Evolutionary conservation across 805 yeast species (phyloP).

Genomic region (Millerago galiae): DNA sequence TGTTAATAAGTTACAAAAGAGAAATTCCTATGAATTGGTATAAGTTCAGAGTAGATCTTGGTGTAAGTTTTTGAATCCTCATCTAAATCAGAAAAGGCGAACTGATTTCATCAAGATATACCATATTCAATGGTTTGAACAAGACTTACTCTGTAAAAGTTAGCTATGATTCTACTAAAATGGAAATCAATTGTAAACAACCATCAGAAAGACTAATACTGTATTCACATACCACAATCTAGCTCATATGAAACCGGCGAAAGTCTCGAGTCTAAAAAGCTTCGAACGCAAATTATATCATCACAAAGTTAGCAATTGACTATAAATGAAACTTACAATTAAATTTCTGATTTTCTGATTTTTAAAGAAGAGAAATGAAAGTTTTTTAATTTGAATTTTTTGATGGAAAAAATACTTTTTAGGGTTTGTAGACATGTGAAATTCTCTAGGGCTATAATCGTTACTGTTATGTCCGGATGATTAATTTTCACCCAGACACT

Average conservation of each 20-base stretch:
- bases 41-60: slow-evolving; percentile 36
- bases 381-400: no score
- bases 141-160: neutral
- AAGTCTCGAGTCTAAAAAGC: slow-evolving; percentile 32
- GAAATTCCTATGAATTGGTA: neutral
- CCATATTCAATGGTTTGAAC: neutral
- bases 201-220: slow-evolving; percentile 14
- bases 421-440: no score
- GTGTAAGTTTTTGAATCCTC: slow-evolving; percentile 33
- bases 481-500: no score
- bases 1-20: neutral
- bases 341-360: no score
- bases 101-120: slow-evolving; percentile 32
- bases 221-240: slow-evolving; percentile 30
- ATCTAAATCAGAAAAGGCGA: slow-evolving; percentile 28
- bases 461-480: no score
- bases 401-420: no score
- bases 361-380: no score
- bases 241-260: slow-evolving; percentile 41
- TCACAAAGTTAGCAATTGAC: slow-evolving; percentile 25
- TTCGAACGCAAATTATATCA: slow-evolving; percentile 54
- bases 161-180: neutral
- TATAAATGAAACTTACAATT: no score
- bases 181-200: neutral
- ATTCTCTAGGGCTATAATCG: no score